Conservation (phyloP, 805 yeast species). For the Wickerhamomyces alni region DNA sequence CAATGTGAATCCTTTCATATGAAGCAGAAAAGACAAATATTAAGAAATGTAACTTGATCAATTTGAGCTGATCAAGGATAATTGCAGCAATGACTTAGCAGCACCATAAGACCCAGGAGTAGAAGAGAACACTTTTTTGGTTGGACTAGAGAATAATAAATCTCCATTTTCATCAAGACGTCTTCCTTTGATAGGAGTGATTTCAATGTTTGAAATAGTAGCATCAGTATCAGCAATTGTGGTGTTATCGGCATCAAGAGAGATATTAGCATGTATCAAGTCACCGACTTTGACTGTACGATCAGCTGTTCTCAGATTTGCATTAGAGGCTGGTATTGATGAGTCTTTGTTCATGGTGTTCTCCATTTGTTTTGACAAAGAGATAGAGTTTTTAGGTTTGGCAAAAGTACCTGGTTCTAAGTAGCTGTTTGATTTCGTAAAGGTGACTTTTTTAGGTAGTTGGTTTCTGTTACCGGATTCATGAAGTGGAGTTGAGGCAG, state of each 20-base stretch:
- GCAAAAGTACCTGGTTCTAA: constrained; percentile 4
- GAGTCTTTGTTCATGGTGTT: constrained; percentile 3
- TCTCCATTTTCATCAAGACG: constrained; percentile 19
- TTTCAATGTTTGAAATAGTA: constrained; percentile 12
- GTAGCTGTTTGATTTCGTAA: constrained; percentile 8
- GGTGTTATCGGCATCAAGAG: constrained; percentile 4
- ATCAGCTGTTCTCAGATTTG: background rate
- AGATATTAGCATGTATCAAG: constrained; percentile 5
- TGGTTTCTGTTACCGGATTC: constrained; percentile 4
- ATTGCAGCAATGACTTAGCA: constrained; percentile 36
- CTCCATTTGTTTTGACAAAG: too few species aligned
- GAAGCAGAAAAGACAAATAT: background rate
- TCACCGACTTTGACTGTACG: constrained; percentile 15
- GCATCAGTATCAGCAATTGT: constrained; percentile 6
- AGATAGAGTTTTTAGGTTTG: constrained; percentile 3
- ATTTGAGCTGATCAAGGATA: constrained; percentile 28
- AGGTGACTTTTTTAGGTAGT: constrained; percentile 16
- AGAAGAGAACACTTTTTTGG: constrained; percentile 27
- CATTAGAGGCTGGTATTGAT: constrained; percentile 1
- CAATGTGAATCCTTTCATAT: too few species aligned
- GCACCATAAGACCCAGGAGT: constrained; percentile 46
- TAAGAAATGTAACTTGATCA: too few species aligned
- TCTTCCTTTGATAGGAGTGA: constrained; percentile 18
- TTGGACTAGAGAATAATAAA: constrained; percentile 30
- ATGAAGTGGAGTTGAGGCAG: constrained; percentile 26